Evolutionary conservation across 306 rosid species (phyloP).

Genomic region (Sechiopsis laciniata): DNA sequence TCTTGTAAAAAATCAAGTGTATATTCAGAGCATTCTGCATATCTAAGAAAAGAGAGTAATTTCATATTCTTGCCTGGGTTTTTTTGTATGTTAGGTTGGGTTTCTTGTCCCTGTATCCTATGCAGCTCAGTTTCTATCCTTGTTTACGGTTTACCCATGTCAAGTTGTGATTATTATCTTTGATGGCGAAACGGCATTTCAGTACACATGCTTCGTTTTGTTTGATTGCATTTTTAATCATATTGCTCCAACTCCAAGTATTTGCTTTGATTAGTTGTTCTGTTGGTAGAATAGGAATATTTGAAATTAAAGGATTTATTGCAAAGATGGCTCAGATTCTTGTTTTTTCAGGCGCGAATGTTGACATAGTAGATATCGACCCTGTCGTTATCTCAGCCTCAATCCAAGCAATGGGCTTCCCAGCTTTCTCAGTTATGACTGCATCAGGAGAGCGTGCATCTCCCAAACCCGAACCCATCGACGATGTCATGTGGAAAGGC

Average conservation of each 20-base stretch:
- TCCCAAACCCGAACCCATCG: constrained; percentile 40
- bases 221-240: neutral
- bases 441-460: constrained; percentile 40
- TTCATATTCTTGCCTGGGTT: neutral
- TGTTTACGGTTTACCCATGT: neutral
- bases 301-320: neutral
- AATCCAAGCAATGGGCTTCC: constrained; percentile 87
- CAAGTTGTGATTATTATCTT: neutral
- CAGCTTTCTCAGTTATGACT: constrained; percentile 64
- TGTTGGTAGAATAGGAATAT: neutral
- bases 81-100: no score
- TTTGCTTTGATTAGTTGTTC: neutral
- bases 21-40: neutral
- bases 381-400: constrained; percentile 89
- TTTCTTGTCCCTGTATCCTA: no score
- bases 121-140: neutral
- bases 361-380: constrained; percentile 77
- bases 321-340: constrained; percentile 8
- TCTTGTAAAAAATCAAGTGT: neutral
- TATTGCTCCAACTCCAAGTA: neutral
- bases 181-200: neutral
- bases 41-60: neutral
- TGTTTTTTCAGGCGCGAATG: constrained; percentile 55
- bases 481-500: constrained; percentile 77
- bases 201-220: neutral